Evolutionary conservation across 2,329 filamentous ascomycete genomes (phyloP).

Genomic region (Ophiocordyceps camponoti-saundersi): DNA sequence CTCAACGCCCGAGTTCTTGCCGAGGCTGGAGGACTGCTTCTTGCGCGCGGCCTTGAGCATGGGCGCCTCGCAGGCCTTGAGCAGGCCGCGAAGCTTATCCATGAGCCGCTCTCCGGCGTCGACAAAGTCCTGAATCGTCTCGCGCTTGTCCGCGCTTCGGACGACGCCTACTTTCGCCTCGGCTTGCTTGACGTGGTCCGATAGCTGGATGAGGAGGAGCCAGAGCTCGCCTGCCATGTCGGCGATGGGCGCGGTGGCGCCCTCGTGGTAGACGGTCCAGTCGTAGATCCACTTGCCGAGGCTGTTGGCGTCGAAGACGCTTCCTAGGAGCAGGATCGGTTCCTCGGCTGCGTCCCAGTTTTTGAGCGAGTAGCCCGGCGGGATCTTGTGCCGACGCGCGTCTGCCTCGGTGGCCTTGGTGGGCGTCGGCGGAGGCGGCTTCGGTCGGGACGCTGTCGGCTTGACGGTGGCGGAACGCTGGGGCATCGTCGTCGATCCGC

Average conservation of each 20-base stretch:
- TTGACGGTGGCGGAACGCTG: slow-evolving; percentile 35
- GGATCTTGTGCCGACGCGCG: slow-evolving; percentile 54
- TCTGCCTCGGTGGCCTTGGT: slow-evolving; percentile 40
- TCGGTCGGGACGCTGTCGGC: slow-evolving; percentile 15
- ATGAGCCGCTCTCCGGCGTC: slow-evolving; percentile 76
- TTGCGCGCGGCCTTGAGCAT: slow-evolving; percentile 87
- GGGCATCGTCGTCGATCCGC: slow-evolving; percentile 30
- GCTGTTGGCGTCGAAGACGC: slow-evolving; percentile 93
- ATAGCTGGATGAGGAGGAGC: slow-evolving; percentile 84
- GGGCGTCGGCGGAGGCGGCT: slow-evolving; percentile 15
- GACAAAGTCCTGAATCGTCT: slow-evolving; percentile 81
- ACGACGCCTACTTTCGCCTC: slow-evolving; percentile 63
- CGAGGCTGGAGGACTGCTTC: slow-evolving; percentile 48
- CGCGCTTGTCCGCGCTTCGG: slow-evolving; percentile 52
- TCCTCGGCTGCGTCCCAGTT: slow-evolving; percentile 95
- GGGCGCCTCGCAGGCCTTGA: slow-evolving; percentile 82
- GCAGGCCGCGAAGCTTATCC: slow-evolving; percentile 66
- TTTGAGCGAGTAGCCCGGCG: slow-evolving; percentile 82
- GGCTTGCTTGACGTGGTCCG: slow-evolving; percentile 83
- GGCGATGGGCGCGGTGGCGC: slow-evolving; percentile 64
- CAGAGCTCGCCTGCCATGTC: slow-evolving; percentile 91
- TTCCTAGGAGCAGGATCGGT: slow-evolving; percentile 85
- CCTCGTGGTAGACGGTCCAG: slow-evolving; percentile 90
- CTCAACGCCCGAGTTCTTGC: slow-evolving; percentile 82
- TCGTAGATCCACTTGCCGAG: slow-evolving; percentile 99